phyloP scores from a whole-genome alignment of 495 filamentous ascomycete genomes.

The Annulohypoxylon maeteangense region DNA sequence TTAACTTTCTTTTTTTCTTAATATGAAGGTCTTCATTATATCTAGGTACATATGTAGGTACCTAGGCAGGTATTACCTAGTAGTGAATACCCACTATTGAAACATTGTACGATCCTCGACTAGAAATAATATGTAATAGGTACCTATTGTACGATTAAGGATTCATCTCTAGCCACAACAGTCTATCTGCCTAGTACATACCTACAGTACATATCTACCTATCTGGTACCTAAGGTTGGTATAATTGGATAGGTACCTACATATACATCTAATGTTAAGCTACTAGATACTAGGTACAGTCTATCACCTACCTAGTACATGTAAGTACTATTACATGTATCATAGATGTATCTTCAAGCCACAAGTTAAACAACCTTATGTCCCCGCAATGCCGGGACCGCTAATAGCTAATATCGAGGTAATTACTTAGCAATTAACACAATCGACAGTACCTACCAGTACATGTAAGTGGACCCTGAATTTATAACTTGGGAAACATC shows the following conservation, averaged over 20 bases:
- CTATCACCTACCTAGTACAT: no score
- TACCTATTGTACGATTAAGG: background rate
- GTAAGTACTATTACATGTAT: background rate
- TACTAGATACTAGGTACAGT: no score
- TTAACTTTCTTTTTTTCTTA: background rate
- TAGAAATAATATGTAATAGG: background rate
- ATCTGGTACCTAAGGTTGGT: no score
- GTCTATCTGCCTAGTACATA: background rate
- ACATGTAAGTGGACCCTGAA: conserved; percentile 32
- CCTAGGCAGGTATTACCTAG: no score
- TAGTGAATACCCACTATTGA: background rate
- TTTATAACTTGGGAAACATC: conserved; percentile 40
- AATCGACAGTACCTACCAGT: background rate
- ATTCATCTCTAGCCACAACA: background rate
- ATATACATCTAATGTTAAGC: no score
- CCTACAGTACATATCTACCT: no score
- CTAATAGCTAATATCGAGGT: background rate
- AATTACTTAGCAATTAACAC: background rate
- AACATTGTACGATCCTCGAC: background rate
- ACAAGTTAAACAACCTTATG: no score
- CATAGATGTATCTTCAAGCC: no score
- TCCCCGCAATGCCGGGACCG: background rate
- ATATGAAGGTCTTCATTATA: background rate
- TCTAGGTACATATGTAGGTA: no score
- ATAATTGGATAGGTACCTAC: no score